Base-by-base conservation (phyloP, 805 yeast species). In the Naumovozyma baii region DNA sequence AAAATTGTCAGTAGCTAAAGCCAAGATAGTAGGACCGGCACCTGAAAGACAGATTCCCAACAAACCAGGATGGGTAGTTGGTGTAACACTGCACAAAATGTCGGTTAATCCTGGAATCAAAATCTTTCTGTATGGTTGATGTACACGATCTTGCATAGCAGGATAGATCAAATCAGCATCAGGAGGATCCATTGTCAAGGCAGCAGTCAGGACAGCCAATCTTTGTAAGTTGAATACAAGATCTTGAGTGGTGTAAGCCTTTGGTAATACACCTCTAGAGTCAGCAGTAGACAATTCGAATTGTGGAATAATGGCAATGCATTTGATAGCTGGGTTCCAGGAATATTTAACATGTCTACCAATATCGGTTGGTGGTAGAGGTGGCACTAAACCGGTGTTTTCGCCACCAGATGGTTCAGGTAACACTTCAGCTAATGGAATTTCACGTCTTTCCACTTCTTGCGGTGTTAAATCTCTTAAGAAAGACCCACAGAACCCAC, bases 21-120 rank as follows among this genome's bases (percentile, higher is more conserved):
- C 94, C 47, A 92, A 68, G 41, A 92, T 88, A 5, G 98, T 92
- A 41, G 98, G 98, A 7, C 98, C 98, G 5, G 98, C 98, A 39
- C 98, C 98, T 19, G 95, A 83, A 42, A 92, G 70, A 60, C 98
- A 92, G 51, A 92, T 85, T 38, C 98, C 98, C 42, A 92, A 70
- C 36, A 88, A 70, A 3, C 96, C 96, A 1, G 81, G 80, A 58
- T 84, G 83, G 4, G 83, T 69, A 34, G 74, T 70, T 33, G 97
- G 95, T 0, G 94, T 84, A 38, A 92, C 80, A 12, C 82, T 71
- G 5, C 77, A 68, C 50, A 92, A 70, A 36, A 92, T 85, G 45
- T 84, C 86, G 9, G 81, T 70, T 40, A 92, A 72, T 0, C 97
- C 98, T 3, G 98, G 98, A 42, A 92, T 85, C 50, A 90, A 72